Evolutionary conservation across 2,329 filamentous ascomycete genomes (phyloP).

Genomic region (Venturia asperata): DNA sequence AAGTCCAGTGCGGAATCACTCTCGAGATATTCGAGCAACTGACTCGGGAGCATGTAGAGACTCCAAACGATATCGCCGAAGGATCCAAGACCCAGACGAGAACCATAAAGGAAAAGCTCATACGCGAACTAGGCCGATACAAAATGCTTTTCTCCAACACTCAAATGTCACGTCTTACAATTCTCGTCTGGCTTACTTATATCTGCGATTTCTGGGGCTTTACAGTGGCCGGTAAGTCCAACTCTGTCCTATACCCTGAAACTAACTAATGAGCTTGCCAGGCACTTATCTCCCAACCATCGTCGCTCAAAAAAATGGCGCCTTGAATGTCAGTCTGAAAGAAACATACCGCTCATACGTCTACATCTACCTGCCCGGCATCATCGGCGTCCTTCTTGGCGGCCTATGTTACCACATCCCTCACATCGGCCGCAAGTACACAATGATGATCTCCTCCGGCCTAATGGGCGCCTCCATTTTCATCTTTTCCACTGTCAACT

Average conservation of each 20-base stretch:
- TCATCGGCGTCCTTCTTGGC: constrained; percentile 45
- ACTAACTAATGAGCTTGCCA: constrained; percentile 20
- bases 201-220: constrained; percentile 47
- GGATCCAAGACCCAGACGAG: background rate
- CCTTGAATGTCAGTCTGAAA: constrained; percentile 37
- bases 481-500: constrained; percentile 40
- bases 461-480: constrained; percentile 28
- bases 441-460: constrained; percentile 29
- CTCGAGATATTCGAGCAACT: constrained; percentile 33
- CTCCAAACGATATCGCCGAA: constrained; percentile 20
- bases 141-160: constrained; percentile 39
- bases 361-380: constrained; percentile 48
- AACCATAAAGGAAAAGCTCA: constrained; percentile 29
- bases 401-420: constrained; percentile 41
- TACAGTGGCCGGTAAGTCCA: constrained; percentile 37
- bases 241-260: background rate
- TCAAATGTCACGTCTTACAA: constrained; percentile 39
- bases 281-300: constrained; percentile 46
- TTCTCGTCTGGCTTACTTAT: constrained; percentile 46
- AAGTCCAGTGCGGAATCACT: constrained; percentile 37
- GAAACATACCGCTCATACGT: constrained; percentile 49
- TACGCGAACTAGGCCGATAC: constrained; percentile 38
- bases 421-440: constrained; percentile 39
- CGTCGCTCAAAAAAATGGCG: constrained; percentile 46
- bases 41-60: constrained; percentile 27